Base-by-base conservation (phyloP, 306 rosid genomes). In the Quercus wislizeni region DNA sequence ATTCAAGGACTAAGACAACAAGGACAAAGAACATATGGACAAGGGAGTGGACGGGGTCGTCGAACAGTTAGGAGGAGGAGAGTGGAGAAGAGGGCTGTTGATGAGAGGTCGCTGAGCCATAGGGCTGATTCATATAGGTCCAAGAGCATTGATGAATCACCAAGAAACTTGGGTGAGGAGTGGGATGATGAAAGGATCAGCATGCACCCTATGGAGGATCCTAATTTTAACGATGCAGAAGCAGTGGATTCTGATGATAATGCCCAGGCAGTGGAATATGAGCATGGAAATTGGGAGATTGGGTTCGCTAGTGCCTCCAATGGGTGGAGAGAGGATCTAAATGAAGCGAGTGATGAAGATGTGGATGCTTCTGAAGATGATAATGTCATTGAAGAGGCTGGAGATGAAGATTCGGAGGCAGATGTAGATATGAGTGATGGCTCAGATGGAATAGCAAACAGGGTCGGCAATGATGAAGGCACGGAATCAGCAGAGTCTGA, bases 31-130 rank as follows among this genome's bases (percentile, higher is more conserved):
- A 63, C 89, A 23, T 91, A 78, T 64, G 91, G 89, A 73, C 91
- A 86, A 76, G 92, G 83, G 61, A 90, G 97, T 62, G 88, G 89
- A 46, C 91, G 99, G 59, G 98, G 99, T 12, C 98, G 91, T 57
- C 94, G 99, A 7, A 93, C 99, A 0, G 91, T 93, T 68, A 86
- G 99, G 87, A 91, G 92, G 81, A 87, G 93, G 57, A 87, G 97
- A 87, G 85, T 83, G 54, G 95, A 85, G 71, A 88, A 89, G 82
- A 87, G 91, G 82, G 88, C 84, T 80, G 89, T 89, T 12, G 93
- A 90, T 80, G 93, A 91, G 82, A 85, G 86, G 62, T 82, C 83
- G 70, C 71, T 78, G 30, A 87, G 86, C 63, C 89, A 54, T 17
- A 80, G 76, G 21, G 76, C 86, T 7, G 84, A 83, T 62, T 35